phyloP scores from a whole-genome alignment of 1,284 basidiomycete genomes.

The Ustilago lituana region DNA sequence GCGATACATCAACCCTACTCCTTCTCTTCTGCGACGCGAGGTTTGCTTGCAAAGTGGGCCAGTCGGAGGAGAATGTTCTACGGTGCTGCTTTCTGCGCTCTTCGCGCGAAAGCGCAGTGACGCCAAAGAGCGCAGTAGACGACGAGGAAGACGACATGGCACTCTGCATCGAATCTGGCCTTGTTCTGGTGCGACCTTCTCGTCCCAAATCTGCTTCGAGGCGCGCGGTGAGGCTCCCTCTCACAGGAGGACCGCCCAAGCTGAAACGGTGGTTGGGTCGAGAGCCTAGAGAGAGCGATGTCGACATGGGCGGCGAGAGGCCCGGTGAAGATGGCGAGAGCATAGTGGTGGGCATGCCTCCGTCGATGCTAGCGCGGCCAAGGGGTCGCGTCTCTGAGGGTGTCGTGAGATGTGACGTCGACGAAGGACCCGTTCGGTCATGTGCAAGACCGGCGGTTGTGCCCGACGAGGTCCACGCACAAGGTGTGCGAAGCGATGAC shows the following conservation, averaged over 20 bases:
- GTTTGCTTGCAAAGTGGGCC: conserved; percentile 41
- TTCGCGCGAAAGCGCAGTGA: conserved; percentile 31
- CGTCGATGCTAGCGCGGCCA: conserved; percentile 1
- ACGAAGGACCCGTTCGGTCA: conserved; percentile 13
- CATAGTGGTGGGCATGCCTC: conserved; percentile 1
- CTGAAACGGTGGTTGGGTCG: conserved; percentile 25
- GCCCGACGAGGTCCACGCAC: conserved; percentile 7
- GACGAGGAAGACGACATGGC: conserved; percentile 25
- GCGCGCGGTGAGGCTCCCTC: conserved; percentile 14
- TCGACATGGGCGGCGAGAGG: conserved; percentile 18
- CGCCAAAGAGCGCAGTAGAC: conserved; percentile 38
- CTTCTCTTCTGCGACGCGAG: conserved; percentile 22
- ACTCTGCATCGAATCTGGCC: conserved; percentile 46
- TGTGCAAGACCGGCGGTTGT: neutral
- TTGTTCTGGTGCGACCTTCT: conserved; percentile 2
- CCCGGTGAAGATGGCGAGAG: conserved; percentile 13
- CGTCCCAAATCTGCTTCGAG: conserved; percentile 5
- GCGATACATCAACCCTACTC: conserved; percentile 19
- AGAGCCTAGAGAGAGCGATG: conserved; percentile 26
- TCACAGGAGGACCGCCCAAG: conserved; percentile 16
- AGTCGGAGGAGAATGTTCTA: conserved; percentile 48
- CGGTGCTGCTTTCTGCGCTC: conserved; percentile 52
- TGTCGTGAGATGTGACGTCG: conserved; percentile 3
- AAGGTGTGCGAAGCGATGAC: conserved; percentile 25
- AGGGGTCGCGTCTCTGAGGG: neutral